Evolutionary conservation across 495 filamentous ascomycete species (phyloP), one percentile per base, ranked within the genome.

Genomic region (Hyaloscypha hepaticicola): DNA sequence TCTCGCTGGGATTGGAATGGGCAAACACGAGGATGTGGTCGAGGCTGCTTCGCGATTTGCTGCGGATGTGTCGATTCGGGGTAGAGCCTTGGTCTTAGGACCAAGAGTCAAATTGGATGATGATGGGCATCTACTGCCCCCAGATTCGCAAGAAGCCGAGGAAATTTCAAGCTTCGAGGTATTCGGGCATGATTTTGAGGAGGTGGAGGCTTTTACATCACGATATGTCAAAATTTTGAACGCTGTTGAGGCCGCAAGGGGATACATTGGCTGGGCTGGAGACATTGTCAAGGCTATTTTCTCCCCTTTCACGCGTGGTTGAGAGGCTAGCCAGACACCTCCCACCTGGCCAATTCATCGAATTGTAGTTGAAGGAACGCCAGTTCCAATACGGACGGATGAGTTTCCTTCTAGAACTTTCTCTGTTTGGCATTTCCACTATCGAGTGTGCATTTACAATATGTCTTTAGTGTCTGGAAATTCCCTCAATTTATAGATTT

Each of bases 101-200:
- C 86, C 86, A 1, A 82, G 79, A 67, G 59, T 82, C 29, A 76
- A 75, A 41, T 71, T 81, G 9, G 66, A 73, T 63, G 77, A 77
- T 5, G 69, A 79, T 55, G 76, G 77, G 73, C 61, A 72, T 31
- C 55, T 80, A 14, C 71, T 79, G 1, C 67, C 69, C 25, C 64
- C 66, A 21, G 57, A 29, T 53, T 57, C 58, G 1, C 12, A 59
- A 62, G 55, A 70, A 5, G 77, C 76, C 4, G 67, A 72, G 50
- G 71, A 80, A 59, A 70, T 63, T 64, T 78, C 77, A 28, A 66
- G 87, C 0, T 87, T 83, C 80, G 86, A 88, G 69, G 65, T 78
- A 11, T 87, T 81, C 74, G 82, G 77, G 19, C 75, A 87, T 61
- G 86, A 88, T 66, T 86, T 81, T 63, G 80, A 82, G 61, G 70